Evolutionary conservation across 108 stramenopile species (phyloP), one percentile per base, ranked within the genome.

Genomic region (Nitzschia palea): DNA sequence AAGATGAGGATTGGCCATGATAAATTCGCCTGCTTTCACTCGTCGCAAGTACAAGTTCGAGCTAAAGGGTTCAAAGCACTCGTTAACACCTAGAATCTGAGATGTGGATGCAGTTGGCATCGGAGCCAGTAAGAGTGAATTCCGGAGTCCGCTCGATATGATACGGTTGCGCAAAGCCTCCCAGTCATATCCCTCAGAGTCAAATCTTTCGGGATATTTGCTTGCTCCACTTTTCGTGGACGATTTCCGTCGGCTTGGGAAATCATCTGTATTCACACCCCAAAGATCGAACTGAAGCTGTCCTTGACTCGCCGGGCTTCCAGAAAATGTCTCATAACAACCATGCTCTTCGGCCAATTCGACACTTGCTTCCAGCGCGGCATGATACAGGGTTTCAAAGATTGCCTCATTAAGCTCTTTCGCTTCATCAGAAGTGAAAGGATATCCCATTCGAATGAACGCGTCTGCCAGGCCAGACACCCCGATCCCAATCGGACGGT

Each of bases 71-170:
- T 99, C 98, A 58, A 97, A 90, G 57, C 95, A 95, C 68, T 99
- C 98, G 74, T 99, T 99, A 50, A 97, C 96, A 20, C 98, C 98
- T 48, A 97, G 74, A 44, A 98, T 96, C 77, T 98, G 97, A 48
- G 95, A 93, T 0, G 98, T 97, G 4, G 96, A 97, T 31, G 98
- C 98, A 10, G 98, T 99, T 52, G 98, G 98, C 98, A 99, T 99
- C n/a, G 97, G 98, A 15, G 98, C 98, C 2, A 97, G 68, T 1
- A 97, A 77, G 28, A 99, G 79, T 4, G 96, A 97, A 71, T 98
- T 98, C 33, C 96, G 71, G n/a, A 98, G 61, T 17, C 98, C 98
- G 28, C 69, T 63, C 32, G 58, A 47, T 22, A 82, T 78, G 26
- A 99, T 89, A n/a, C 85, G 80, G 28, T 62, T 54, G 26, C 93